Conservation (phyloP, 2,329 filamentous ascomycete genomes). For the Penicillium palitans region DNA sequence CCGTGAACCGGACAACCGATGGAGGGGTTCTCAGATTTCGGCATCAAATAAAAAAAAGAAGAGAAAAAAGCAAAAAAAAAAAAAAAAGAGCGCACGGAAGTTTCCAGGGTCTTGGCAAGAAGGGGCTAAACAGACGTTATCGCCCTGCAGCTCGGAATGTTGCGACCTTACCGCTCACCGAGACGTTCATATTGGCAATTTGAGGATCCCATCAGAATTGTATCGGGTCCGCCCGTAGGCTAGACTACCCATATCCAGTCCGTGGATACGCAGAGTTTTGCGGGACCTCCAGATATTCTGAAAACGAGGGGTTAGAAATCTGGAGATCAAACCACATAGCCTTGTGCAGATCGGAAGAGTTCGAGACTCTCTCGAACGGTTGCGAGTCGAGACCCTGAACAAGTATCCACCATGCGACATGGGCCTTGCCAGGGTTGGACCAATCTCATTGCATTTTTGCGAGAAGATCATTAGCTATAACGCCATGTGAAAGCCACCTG, state of each 20-base stretch:
- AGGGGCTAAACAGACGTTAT: constrained; percentile 23
- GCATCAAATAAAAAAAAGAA: not conserved
- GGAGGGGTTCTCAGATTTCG: not conserved
- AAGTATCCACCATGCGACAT: not conserved
- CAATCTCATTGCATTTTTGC: not conserved
- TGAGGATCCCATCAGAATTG: constrained; percentile 3
- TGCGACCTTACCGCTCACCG: constrained; percentile 18
- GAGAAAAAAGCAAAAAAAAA: not conserved
- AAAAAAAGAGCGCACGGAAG: constrained; percentile 16
- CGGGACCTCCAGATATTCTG: constrained; percentile 5
- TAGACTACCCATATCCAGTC: not conserved
- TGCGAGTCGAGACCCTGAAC: constrained; percentile 14
- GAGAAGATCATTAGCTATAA: constrained; percentile 1
- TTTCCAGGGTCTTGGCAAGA: constrained; percentile 11
- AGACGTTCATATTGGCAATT: constrained; percentile 12
- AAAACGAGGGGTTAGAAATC: constrained; percentile 8
- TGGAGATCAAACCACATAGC: constrained; percentile 14
- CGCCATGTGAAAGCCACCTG: constrained; percentile 6
- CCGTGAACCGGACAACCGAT: constrained; percentile 1
- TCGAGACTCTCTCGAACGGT: constrained; percentile 10
- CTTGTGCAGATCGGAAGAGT: constrained; percentile 8
- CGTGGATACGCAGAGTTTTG: constrained; percentile 6
- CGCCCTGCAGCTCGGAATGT: constrained; percentile 20
- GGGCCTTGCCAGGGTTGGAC: not conserved
- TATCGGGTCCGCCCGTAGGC: not conserved